Base-by-base conservation (phyloP, 2,329 filamentous ascomycete genomes). In the Ceratocystiopsis brevicomis region DNA sequence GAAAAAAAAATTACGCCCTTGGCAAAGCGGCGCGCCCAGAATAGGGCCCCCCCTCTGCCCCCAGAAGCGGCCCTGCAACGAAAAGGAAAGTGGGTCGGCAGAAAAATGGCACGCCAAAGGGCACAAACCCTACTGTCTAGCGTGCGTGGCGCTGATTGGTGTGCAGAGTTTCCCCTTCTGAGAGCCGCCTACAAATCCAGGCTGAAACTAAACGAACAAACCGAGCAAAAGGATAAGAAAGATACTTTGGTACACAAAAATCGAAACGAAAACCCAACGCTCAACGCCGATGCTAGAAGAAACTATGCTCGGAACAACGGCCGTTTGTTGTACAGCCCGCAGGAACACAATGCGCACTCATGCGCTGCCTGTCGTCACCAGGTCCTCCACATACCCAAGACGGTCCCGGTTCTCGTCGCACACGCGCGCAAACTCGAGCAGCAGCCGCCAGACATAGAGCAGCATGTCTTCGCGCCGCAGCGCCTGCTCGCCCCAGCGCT, bases 391-490 rank as follows among this genome's bases (percentile, higher is more conserved):
- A 44, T 57, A 70, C 2, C 59, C 66, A 14, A 69, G 52, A 16
- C 50, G 57, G 9, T 66, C 56, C 33, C 66, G 54, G 40, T 63
- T 59, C 44, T 63, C 61, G 44, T 67, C 66, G 42, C 59, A 63
- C 16, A 74, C 59, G 33, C 70, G 56, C 19, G 66, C 70, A 58
- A 69, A 75, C 53, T 76, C 73, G 36, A 76, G 59, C 36, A 76
- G 57, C 47, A 82, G 50, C 37, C 77, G 62, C 59, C 72, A 73
- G 17, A 76, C 65, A 53, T 82, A 82, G 9, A 82, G 61, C 46
- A 67, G 59, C 73, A 81, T 80, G 52, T 81, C 77, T 46, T 78
- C 74, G 25, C 65, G 64, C 43, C 78, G 59, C 15, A 81, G 61
- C 3, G 76, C 75, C 56, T 63, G 65, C 49, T 72, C 67, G 1